Evolutionary conservation across 176 grass and related monocot genomes (phyloP), one percentile per base, ranked within the genome.

Genomic region (Poa pratensis): DNA sequence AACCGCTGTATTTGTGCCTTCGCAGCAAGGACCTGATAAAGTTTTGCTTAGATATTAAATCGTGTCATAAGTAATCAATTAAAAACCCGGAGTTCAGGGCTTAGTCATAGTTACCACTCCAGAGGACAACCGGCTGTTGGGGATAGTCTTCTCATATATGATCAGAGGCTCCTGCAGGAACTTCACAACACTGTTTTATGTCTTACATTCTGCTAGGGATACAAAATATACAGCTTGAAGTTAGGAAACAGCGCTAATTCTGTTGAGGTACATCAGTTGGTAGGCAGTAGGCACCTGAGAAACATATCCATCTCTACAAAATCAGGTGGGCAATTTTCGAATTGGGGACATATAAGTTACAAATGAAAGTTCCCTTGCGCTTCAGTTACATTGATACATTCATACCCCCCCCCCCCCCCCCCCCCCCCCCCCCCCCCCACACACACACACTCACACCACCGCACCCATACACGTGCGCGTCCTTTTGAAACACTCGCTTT

Each of bases 221-320:
- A 62, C 22, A 79, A 42, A 62, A 62, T 39, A 16, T 79, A 40
- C 9, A 79, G 55, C 76, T 79, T 23, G 55, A 62, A 60, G 55
- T 79, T 62, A 61, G 34, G n/a, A 27, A 62, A 27, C 22, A 62
- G 37, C 61, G 39, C 22, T 82, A 82, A 72, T 45, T 59, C 22
- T 71, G 40, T 43, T 28, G 50, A 28, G 32, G n/a, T 57, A 55
- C 17, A 26, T 18, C 16, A 64, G 18, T 14, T 66, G 63, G 45
- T 73, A 83, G n/a, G n/a, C n/a, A n/a, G n/a, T n/a, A n/a, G 53
- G 52, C 46, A 83, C 81, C 59, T 64, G 40, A 64, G 16, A 48
- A 79, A 48, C 62, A 49, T 79, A 9, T 64, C 63, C 58, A 79
- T 5, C 59, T 80, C 58, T 64, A 30, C 39, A 79, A 79, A 63